These are phyloP conservation scores for Salvia miltiorrhiza DNA, from an alignment of 257 asterid genomes.

Conservation along the genomic window DNA sequence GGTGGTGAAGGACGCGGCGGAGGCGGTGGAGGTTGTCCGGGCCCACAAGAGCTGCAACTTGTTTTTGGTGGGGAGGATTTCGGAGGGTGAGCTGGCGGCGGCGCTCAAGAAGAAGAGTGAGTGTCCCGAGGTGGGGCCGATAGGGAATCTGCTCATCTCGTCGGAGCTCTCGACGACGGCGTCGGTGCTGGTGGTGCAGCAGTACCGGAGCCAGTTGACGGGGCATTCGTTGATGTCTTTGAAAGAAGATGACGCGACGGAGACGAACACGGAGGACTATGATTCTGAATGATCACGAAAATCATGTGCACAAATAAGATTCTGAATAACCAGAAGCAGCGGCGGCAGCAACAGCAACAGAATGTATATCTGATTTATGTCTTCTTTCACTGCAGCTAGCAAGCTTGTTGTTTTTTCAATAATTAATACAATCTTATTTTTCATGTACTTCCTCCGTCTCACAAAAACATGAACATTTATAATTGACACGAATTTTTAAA, in stretches of 20 bases:
- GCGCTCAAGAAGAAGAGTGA: slow-evolving; percentile 32
- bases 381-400: neutral
- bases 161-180: slow-evolving; percentile 38
- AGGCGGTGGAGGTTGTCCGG: slow-evolving; percentile 25
- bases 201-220: slow-evolving; percentile 33
- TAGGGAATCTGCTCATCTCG: slow-evolving; percentile 45
- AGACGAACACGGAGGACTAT: neutral
- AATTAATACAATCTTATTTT: neutral
- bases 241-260: slow-evolving; percentile 25
- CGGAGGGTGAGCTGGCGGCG: slow-evolving; percentile 40
- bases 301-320: neutral
- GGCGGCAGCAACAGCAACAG: neutral
- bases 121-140: slow-evolving; percentile 53
- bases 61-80: slow-evolving; percentile 46
- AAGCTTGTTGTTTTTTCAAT: neutral
- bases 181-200: slow-evolving; percentile 65
- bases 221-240: slow-evolving; percentile 34
- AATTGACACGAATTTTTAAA: no score
- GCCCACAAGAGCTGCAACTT: slow-evolving; percentile 35
- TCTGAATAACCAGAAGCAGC: neutral
- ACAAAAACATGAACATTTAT: no score
- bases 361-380: neutral
- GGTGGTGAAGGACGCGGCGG: slow-evolving; percentile 23
- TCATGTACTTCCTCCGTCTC: no score
- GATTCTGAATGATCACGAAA: slow-evolving; percentile 14